phyloP scores from a whole-genome alignment of 208 protist genomes.

The Acanthamoeba healyi region DNA sequence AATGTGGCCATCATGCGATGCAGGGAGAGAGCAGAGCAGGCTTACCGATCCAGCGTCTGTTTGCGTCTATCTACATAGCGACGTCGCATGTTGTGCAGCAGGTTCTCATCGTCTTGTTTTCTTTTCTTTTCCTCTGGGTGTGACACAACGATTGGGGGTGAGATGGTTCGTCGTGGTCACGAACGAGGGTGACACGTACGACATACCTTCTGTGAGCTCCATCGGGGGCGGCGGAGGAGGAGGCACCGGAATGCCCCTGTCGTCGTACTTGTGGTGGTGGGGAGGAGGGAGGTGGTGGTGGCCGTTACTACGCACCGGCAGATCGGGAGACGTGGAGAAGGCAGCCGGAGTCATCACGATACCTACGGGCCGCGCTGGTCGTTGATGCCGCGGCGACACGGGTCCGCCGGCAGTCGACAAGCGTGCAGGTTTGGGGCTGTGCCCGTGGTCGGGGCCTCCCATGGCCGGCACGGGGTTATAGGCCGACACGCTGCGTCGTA shows the following conservation, averaged over 20 bases:
- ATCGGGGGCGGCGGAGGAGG: neutral
- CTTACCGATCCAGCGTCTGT: neutral
- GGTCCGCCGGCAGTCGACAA: neutral
- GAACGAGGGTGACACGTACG: too few relatives aligned
- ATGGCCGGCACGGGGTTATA: neutral
- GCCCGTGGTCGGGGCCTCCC: neutral
- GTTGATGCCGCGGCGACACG: neutral
- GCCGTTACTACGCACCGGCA: neutral
- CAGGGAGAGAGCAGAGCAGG: neutral
- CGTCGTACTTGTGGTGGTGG: neutral
- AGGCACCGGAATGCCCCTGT: neutral
- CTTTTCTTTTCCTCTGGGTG: neutral
- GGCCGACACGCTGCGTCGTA: conserved; percentile 16
- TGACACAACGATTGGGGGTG: too few relatives aligned
- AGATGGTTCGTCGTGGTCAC: too few relatives aligned
- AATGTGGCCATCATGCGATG: neutral
- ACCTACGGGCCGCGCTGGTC: neutral
- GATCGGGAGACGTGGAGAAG: neutral
- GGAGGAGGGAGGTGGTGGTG: too few relatives aligned
- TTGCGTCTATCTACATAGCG: conserved; percentile 30
- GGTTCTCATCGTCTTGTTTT: neutral
- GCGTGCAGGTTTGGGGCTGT: neutral
- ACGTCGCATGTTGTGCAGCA: neutral
- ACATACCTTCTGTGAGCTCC: conserved; percentile 12
- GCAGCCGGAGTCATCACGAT: neutral